Conservation (phyloP, 1,139 yeast genomes). For the Yamadazyma songkhlaensis region DNA sequence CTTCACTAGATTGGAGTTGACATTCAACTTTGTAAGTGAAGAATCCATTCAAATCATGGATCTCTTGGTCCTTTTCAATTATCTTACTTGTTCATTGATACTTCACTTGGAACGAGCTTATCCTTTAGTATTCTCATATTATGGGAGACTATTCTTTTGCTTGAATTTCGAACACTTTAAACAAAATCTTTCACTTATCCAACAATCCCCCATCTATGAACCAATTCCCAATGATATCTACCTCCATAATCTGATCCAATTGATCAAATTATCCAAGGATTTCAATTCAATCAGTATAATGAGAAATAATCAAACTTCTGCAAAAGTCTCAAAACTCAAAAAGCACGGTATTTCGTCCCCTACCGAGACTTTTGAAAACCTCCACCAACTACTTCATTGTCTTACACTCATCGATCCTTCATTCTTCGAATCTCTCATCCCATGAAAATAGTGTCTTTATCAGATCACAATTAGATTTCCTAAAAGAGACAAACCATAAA, state of each 20-base stretch:
- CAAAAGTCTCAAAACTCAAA: too few species aligned
- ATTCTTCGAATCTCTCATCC: too few species aligned
- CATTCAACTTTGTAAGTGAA: neutral
- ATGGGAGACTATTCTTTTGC: constrained; percentile 28
- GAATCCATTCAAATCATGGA: neutral
- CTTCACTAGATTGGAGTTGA: constrained; percentile 2
- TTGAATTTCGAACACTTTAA: constrained; percentile 22
- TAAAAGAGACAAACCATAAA: constrained; percentile 8
- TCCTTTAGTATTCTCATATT: constrained; percentile 38
- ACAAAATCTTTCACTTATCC: constrained; percentile 7
- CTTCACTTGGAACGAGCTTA: constrained; percentile 26
- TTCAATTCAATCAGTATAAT: too few species aligned
- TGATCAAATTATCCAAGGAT: too few species aligned
- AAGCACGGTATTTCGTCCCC: too few species aligned
- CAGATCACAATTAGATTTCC: constrained; percentile 5
- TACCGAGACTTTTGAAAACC: too few species aligned
- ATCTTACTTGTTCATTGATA: constrained; percentile 27
- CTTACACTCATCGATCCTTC: neutral
- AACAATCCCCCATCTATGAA: neutral
- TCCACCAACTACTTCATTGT: neutral
- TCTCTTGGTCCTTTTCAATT: constrained; percentile 18
- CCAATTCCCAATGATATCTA: too few species aligned
- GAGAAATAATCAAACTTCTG: too few species aligned
- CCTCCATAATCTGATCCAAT: too few species aligned
- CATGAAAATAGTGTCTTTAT: too few species aligned